Percentiles rank a stretch among this genome's conserved stretches.
Evolutionary conservation across 768 basidiomycete species (phyloP).

Genomic region (Obba rivulosa): DNA sequence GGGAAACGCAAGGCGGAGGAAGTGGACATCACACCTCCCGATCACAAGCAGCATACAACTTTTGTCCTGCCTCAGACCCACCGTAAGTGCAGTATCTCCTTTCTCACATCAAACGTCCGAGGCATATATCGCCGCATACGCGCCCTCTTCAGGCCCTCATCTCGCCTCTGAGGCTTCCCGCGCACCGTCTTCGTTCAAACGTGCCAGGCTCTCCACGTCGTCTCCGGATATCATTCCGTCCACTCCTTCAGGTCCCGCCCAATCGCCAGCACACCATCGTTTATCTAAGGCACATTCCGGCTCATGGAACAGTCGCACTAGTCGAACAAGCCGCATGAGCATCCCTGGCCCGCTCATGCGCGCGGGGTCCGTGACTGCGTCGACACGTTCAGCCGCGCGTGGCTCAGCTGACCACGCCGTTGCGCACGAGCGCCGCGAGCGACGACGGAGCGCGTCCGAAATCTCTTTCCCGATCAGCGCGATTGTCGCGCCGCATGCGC

Average conservation of each 20-base stretch:
- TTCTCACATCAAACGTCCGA: background rate
- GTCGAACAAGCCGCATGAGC: constrained; percentile 14
- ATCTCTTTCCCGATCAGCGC: constrained; percentile 78
- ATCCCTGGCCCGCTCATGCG: constrained; percentile 15
- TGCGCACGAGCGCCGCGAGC: constrained; percentile 18
- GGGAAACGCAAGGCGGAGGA: constrained; percentile 76
- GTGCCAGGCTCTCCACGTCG: constrained; percentile 49
- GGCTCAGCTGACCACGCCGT: background rate
- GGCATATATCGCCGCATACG: constrained; percentile 5
- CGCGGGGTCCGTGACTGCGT: constrained; percentile 8
- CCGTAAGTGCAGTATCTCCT: constrained; percentile 37
- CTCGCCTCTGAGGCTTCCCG: constrained; percentile 36
- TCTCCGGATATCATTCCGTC: constrained; percentile 28
- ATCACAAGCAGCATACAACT: constrained; percentile 53
- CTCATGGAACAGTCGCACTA: constrained; percentile 33
- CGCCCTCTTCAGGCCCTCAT: constrained; percentile 19
- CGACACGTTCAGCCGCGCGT: constrained; percentile 8
- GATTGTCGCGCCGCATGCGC: constrained; percentile 72
- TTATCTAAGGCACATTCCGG: constrained; percentile 31
- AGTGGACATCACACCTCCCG: constrained; percentile 63
- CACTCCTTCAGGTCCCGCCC: constrained; percentile 34
- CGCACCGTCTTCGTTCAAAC: constrained; percentile 71
- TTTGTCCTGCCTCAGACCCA: constrained; percentile 58
- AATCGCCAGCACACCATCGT: constrained; percentile 29
- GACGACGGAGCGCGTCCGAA: constrained; percentile 51